Conservation (phyloP, 2,329 filamentous ascomycete species). For the Epicoccum nigrum region DNA sequence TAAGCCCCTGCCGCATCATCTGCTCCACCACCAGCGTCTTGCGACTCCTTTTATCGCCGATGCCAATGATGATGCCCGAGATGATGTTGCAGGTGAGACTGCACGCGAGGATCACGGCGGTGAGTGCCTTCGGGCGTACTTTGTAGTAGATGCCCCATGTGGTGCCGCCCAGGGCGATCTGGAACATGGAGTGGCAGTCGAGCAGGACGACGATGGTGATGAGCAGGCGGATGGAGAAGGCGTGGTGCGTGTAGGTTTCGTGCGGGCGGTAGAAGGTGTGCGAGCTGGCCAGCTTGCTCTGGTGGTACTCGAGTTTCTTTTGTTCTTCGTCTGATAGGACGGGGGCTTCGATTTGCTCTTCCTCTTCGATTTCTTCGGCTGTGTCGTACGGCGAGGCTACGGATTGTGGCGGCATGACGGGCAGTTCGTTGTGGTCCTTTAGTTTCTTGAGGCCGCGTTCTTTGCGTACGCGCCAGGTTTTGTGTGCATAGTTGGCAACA, state of each 20-base stretch:
- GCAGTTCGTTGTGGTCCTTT: constrained; percentile 72
- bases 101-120: constrained; percentile 78
- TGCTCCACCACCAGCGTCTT: constrained; percentile 85
- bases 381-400: constrained; percentile 48
- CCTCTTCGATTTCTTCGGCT: constrained; percentile 34
- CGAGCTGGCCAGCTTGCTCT: constrained; percentile 77
- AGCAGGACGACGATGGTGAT: constrained; percentile 77
- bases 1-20: constrained; percentile 77
- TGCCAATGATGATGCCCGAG: constrained; percentile 75
- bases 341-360: constrained; percentile 52
- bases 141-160: constrained; percentile 81
- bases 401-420: constrained; percentile 50
- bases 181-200: constrained; percentile 79
- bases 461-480: constrained; percentile 69
- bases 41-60: constrained; percentile 76
- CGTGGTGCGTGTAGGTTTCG: constrained; percentile 81
- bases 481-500: constrained; percentile 72
- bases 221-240: constrained; percentile 76
- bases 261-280: constrained; percentile 91
- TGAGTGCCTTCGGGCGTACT: constrained; percentile 73
- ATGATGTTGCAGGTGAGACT: constrained; percentile 79
- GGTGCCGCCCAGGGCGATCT: constrained; percentile 77
- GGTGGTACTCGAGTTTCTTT: constrained; percentile 73
- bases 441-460: constrained; percentile 66
- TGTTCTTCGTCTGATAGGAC: constrained; percentile 71